Evolutionary conservation across 2,329 filamentous ascomycete genomes (phyloP).

Genomic region (Colletotrichum gloeosporioides): DNA sequence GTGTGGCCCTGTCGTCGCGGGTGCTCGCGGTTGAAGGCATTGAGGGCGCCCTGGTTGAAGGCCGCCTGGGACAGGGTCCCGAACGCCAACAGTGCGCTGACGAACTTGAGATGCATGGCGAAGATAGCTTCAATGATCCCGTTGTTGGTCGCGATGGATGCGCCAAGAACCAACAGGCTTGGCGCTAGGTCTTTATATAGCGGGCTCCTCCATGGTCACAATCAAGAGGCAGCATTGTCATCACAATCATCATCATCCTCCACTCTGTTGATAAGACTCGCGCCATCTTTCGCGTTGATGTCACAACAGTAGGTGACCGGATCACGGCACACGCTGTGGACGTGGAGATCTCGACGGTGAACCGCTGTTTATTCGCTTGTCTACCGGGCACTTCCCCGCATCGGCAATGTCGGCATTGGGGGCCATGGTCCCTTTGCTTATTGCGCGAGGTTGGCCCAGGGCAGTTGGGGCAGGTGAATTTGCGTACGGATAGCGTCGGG

Average conservation of each 20-base stretch:
- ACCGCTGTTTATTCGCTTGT: not conserved
- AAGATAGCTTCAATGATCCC: not conserved
- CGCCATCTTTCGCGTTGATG: not conserved
- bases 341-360: not conserved
- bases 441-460: not conserved
- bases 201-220: not conserved
- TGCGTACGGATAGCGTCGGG: not conserved
- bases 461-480: not conserved
- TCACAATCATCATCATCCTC: not conserved
- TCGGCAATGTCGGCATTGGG: not conserved
- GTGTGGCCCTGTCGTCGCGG: not conserved
- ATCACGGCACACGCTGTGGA: not conserved
- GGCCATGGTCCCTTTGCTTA: not conserved
- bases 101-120: not conserved
- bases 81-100: not conserved
- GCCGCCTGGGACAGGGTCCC: not conserved
- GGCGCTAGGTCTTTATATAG: not conserved
- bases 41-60: constrained; percentile 1
- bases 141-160: not conserved
- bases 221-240: not conserved
- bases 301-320: not conserved
- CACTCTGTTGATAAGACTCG: not conserved
- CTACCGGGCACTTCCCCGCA: not conserved
- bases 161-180: not conserved
- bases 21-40: not conserved